phyloP scores from a whole-genome alignment of 2,329 filamentous ascomycete genomes.

The Tetracladium maxilliforme region DNA sequence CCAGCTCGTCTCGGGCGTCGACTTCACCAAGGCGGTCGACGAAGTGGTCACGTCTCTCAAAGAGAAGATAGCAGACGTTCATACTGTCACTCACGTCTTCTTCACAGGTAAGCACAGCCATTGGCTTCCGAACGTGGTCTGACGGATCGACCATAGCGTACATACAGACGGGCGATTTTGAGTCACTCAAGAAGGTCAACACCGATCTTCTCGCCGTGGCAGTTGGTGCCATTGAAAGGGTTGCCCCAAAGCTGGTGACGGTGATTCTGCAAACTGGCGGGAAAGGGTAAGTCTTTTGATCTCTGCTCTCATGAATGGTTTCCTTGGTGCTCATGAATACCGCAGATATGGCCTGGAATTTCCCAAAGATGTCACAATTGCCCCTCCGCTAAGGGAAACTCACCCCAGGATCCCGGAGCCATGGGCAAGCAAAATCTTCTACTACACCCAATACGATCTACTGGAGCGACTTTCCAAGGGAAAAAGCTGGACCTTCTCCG shows the following conservation, averaged over 20 bases:
- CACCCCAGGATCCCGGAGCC: constrained; percentile 23
- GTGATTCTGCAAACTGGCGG: constrained; percentile 24
- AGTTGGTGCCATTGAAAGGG: constrained; percentile 19
- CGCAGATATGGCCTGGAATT: constrained; percentile 16
- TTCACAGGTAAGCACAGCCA: constrained; percentile 26
- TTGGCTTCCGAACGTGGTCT: too few relatives aligned
- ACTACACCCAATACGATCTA: constrained; percentile 27
- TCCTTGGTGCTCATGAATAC: too few relatives aligned
- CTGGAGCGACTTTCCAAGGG: constrained; percentile 15
- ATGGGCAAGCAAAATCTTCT: constrained; percentile 26
- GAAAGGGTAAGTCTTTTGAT: constrained; percentile 18
- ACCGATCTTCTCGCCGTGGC: constrained; percentile 20
- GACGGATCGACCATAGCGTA: too few relatives aligned
- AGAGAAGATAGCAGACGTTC: constrained; percentile 17
- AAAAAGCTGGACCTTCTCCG: constrained; percentile 26
- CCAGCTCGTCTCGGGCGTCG: constrained; percentile 17
- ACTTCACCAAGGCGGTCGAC: constrained; percentile 12
- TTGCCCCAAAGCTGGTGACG: constrained; percentile 20
- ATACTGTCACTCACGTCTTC: constrained; percentile 24
- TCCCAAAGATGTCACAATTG: constrained; percentile 9
- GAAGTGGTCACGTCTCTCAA: constrained; percentile 17
- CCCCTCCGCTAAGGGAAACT: constrained; percentile 20
- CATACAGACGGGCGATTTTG: constrained; percentile 3
- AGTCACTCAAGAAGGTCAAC: constrained; percentile 14
- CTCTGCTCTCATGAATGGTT: too few relatives aligned